Percentiles rank a stretch among this genome's conserved stretches.
Evolutionary conservation across 352 stramenopile genomes (phyloP).

Genomic region (Phytophthora tentaculata): DNA sequence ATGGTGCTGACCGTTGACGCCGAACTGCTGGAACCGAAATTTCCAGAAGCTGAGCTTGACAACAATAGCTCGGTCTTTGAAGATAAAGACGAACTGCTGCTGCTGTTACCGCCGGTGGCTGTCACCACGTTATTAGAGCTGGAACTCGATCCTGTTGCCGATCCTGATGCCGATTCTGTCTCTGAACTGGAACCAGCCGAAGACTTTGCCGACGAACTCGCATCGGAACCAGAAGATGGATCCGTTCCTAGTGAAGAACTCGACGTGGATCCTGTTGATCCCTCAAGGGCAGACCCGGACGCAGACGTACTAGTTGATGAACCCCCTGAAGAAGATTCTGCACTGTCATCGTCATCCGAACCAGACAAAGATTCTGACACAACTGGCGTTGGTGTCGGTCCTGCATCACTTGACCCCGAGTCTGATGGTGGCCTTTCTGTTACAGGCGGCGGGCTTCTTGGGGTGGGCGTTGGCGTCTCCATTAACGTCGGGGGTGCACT

Average conservation of each 20-base stretch:
- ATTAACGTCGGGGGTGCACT: slow-evolving; percentile 12
- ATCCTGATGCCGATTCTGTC: not conserved
- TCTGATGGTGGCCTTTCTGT: slow-evolving; percentile 16
- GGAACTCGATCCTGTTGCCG: slow-evolving; percentile 9
- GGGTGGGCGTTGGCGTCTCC: slow-evolving; percentile 10
- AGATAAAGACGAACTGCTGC: slow-evolving; percentile 11
- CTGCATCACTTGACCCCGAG: slow-evolving; percentile 8
- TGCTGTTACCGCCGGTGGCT: slow-evolving; percentile 8
- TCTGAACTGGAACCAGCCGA: slow-evolving; percentile 12
- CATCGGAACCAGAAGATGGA: slow-evolving; percentile 5
- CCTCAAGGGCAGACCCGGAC: slow-evolving; percentile 9
- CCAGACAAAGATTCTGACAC: slow-evolving; percentile 13
- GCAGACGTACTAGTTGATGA: slow-evolving; percentile 11
- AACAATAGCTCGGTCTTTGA: slow-evolving; percentile 14
- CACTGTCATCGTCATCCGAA: slow-evolving; percentile 1
- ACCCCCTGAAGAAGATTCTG: slow-evolving; percentile 6
- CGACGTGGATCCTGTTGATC: slow-evolving; percentile 10
- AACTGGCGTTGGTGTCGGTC: slow-evolving; percentile 1
- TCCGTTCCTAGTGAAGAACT: slow-evolving; percentile 1
- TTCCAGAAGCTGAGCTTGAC: slow-evolving; percentile 27
- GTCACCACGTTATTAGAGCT: slow-evolving; percentile 7
- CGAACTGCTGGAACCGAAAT: slow-evolving; percentile 5
- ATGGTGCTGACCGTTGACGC: slow-evolving; percentile 13
- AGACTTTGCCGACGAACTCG: slow-evolving; percentile 11
- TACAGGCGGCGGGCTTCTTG: slow-evolving; percentile 22